Percentiles rank a stretch among this genome's conserved stretches.
Evolutionary conservation across 768 basidiomycete species (phyloP).

Genomic region (Kwoniella bestiolae): DNA sequence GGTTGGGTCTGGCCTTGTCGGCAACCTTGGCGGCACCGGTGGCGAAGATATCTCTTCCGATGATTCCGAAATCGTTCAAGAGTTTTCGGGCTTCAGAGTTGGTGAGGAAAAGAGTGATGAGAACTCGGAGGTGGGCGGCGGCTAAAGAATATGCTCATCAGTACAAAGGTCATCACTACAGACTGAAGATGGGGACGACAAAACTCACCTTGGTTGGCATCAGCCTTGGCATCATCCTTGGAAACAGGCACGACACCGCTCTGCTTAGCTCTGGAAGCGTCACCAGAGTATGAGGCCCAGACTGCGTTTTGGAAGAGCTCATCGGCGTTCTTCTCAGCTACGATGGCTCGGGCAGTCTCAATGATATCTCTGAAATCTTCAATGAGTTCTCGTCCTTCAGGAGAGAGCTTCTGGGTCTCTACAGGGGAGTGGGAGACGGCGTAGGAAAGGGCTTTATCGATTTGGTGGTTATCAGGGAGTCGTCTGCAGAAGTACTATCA

Average conservation of each 20-base stretch:
- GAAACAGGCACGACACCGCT: constrained; percentile 63
- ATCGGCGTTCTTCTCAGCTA: constrained; percentile 82
- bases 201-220: constrained; percentile 68
- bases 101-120: constrained; percentile 82
- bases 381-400: constrained; percentile 75
- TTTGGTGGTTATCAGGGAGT: constrained; percentile 78
- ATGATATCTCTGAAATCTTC: constrained; percentile 74
- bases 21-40: constrained; percentile 74
- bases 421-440: constrained; percentile 68
- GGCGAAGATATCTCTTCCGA: constrained; percentile 76
- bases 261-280: constrained; percentile 58
- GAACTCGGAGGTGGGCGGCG: constrained; percentile 81
- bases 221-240: constrained; percentile 64
- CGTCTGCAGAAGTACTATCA: constrained; percentile 74
- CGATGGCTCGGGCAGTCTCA: constrained; percentile 70
- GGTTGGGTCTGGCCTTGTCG: constrained; percentile 67
- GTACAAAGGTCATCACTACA: not conserved
- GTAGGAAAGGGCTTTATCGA: constrained; percentile 73
- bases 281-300: constrained; percentile 63
- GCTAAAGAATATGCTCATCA: constrained; percentile 62
- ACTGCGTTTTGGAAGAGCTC: constrained; percentile 91
- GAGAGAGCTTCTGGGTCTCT: constrained; percentile 69
- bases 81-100: constrained; percentile 92
- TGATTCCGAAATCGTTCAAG: constrained; percentile 60
- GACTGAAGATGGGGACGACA: not conserved